Conservation (phyloP, 345 rosid species). For the Passiflora organensis region DNA sequence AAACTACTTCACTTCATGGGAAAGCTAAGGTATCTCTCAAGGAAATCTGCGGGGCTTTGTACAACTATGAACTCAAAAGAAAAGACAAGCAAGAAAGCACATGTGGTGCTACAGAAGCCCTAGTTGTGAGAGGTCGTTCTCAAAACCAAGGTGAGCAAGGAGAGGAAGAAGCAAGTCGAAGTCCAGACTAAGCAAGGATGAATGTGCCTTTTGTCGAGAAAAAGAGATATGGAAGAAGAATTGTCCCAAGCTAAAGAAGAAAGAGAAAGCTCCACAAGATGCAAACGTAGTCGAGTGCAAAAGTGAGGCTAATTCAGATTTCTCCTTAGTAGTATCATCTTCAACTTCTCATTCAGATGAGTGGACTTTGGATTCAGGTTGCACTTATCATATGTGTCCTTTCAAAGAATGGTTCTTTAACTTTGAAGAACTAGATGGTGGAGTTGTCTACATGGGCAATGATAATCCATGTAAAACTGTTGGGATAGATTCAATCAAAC, state of each 20-base stretch:
- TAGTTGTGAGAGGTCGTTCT: too few relatives aligned
- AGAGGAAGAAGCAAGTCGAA: too few relatives aligned
- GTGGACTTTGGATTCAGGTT: conserved; percentile 1
- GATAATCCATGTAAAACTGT: not conserved
- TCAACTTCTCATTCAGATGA: not conserved
- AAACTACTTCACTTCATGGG: too few relatives aligned
- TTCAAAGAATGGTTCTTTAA: conserved; percentile 2
- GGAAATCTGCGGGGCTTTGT: too few relatives aligned
- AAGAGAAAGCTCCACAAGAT: not conserved
- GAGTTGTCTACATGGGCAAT: conserved; percentile 3
- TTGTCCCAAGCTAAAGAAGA: not conserved
- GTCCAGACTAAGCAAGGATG: not conserved
- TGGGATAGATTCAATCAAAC: not conserved
- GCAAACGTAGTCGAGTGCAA: not conserved
- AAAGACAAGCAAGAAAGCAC: too few relatives aligned
- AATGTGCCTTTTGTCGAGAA: not conserved
- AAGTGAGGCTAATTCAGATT: not conserved
- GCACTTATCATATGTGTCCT: conserved; percentile 6
- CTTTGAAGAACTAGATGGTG: conserved; percentile 3
- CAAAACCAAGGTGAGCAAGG: too few relatives aligned
- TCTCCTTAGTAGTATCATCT: not conserved
- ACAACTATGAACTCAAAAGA: too few relatives aligned
- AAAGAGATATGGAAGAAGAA: conserved; percentile 10
- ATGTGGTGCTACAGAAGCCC: too few relatives aligned
- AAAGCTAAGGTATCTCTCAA: too few relatives aligned